These are phyloP conservation scores for Coniochaeta sp. DNA, from an alignment of 2,329 filamentous ascomycete genomes.

Conservation along the genomic window DNA sequence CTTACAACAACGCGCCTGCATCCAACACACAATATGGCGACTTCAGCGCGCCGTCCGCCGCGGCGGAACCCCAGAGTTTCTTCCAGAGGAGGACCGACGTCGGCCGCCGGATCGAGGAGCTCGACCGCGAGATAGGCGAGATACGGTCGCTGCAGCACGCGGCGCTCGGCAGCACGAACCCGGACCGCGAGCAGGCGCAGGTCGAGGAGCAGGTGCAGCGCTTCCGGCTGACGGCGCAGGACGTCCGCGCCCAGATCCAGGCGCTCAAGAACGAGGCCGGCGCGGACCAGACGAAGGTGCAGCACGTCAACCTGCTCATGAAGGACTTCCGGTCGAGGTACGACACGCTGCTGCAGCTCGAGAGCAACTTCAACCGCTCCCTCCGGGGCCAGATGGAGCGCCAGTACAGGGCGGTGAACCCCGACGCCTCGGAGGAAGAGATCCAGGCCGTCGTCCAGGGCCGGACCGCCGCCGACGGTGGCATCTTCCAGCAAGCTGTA, in stretches of 20 bases:
- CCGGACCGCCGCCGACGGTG: constrained; percentile 69
- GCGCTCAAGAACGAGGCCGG: constrained; percentile 63
- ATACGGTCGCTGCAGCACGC: constrained; percentile 67
- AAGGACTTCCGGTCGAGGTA: constrained; percentile 66
- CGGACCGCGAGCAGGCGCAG: constrained; percentile 39
- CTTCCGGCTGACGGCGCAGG: constrained; percentile 66
- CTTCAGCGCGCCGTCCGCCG: background rate
- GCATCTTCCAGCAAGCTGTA: constrained; percentile 78
- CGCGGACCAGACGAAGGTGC: constrained; percentile 60
- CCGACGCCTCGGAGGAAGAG: constrained; percentile 68
- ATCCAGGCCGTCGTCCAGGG: constrained; percentile 59
- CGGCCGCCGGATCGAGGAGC: constrained; percentile 59
- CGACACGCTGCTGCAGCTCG: constrained; percentile 63
- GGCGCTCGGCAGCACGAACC: constrained; percentile 59
- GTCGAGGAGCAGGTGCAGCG: constrained; percentile 62
- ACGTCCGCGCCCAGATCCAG: constrained; percentile 74
- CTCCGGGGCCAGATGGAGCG: constrained; percentile 74
- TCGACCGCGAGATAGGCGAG: constrained; percentile 59
- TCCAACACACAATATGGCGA: background rate
- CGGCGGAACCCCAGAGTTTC: constrained; percentile 45
- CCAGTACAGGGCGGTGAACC: constrained; percentile 77
- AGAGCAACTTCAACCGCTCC: constrained; percentile 61
- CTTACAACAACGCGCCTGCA: constrained; percentile 4
- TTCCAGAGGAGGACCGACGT: constrained; percentile 59
- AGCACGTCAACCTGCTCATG: constrained; percentile 64